Base-by-base conservation (phyloP, 257 asterid genomes). In the Forsythia suspensa region DNA sequence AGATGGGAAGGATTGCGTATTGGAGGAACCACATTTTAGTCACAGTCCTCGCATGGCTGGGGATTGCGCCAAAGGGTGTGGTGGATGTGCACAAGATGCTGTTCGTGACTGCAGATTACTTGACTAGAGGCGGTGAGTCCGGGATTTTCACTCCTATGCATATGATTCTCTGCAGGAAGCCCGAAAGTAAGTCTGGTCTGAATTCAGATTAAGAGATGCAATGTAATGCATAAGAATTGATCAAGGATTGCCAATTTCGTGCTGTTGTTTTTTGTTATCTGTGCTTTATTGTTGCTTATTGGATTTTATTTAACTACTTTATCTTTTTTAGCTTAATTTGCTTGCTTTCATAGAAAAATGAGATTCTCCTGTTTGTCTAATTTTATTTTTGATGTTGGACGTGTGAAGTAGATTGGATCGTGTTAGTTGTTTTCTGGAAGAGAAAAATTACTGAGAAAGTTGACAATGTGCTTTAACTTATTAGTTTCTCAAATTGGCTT, bases 11-110 rank as follows among this genome's bases (percentile, higher is more conserved):
- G 74, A 52, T 92, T 63, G 93, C 97, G 0, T 92, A 91, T 67
- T 92, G 96, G 95, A 91, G 96, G 89, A 92, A 92, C 89, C 97
- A 91, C 78, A 59, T 89, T 34, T 29, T 92, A 71, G 89, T 92
- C 0, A 87, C 92, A 0, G 76, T 89, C 10, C 96, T 92, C 2
- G 84, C 92, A 21, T 89, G 85, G 88, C 21, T 92, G 10, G 95
- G 97, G 77, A 89, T 92, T 55, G 96, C 97, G 43, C 97, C 97
- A 0, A 91, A 92, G 78, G 96, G 97, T 0, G 82, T 77, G 8
- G 96, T 92, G 16, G 96, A 92, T 70, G 97, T 92, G 15, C 96
- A 92, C 73, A 93, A 89, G 84, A 91, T 91, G 94, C 89, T 92
- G 2, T 90, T 90, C 41, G 90, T 92, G 39, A 92, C 96, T 2